Percentiles rank a stretch among this genome's conserved stretches.
Evolutionary conservation across 202 grass and related monocot species (phyloP).

Genomic region (Musa balbisiana): DNA sequence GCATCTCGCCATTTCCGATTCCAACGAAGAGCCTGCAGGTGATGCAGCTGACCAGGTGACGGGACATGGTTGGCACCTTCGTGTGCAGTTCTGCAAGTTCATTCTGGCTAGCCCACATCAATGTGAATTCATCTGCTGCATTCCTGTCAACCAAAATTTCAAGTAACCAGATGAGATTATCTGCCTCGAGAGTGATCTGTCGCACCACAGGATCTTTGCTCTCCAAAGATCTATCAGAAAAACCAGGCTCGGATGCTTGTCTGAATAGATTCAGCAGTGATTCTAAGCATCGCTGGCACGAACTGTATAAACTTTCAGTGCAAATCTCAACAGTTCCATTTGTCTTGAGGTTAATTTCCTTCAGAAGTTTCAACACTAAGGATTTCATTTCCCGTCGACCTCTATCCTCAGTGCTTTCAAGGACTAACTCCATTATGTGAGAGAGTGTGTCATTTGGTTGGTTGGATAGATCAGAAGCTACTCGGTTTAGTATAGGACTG

Average conservation of each 20-base stretch:
- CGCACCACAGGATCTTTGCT: constrained; percentile 1
- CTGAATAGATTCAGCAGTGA: constrained; percentile 1
- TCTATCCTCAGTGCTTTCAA: constrained; percentile 12
- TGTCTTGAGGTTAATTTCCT: constrained; percentile 1
- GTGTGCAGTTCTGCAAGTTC: constrained; percentile 15
- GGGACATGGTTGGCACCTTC: not conserved
- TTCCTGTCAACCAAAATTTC: constrained; percentile 18
- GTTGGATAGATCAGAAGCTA: constrained; percentile 1
- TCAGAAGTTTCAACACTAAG: constrained; percentile 17
- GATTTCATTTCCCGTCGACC: constrained; percentile 14
- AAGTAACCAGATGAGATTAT: constrained; percentile 16
- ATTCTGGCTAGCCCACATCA: constrained; percentile 8
- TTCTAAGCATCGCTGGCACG: constrained; percentile 1
- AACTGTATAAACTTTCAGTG: constrained; percentile 5
- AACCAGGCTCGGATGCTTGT: constrained; percentile 13
- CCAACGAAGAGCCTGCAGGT: constrained; percentile 16
- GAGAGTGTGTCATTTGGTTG: constrained; percentile 15
- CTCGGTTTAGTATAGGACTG: constrained; percentile 12
- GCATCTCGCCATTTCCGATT: constrained; percentile 17
- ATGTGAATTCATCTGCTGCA: constrained; percentile 5
- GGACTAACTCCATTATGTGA: constrained; percentile 13
- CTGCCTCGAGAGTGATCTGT: constrained; percentile 11
- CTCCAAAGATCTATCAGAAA: constrained; percentile 7
- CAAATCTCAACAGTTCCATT: constrained; percentile 12
- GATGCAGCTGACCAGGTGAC: constrained; percentile 19